Percentiles rank a stretch among this genome's conserved stretches.
Conservation (phyloP, 2,329 filamentous ascomycete genomes). For the Colletotrichum horii region DNA sequence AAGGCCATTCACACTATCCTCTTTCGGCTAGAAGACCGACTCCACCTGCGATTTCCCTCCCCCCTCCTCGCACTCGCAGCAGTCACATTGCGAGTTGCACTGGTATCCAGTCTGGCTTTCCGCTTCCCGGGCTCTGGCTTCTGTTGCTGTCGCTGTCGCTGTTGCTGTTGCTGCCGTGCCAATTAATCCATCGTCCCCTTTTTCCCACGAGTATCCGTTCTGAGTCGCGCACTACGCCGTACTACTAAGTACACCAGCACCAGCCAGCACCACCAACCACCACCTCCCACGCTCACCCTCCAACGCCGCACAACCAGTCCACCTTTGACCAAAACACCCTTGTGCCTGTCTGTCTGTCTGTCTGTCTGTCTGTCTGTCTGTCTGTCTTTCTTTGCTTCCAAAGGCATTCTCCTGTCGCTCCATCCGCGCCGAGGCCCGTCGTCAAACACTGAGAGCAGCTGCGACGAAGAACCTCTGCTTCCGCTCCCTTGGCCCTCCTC, state of each 20-base stretch:
- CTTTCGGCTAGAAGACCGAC: conserved; percentile 7
- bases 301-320: neutral
- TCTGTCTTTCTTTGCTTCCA: neutral
- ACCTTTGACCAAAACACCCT: conserved; percentile 3
- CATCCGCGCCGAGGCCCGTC: neutral
- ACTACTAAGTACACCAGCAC: neutral
- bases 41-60: conserved; percentile 9
- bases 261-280: neutral
- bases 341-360: neutral
- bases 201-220: neutral
- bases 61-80: neutral
- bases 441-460: neutral
- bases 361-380: neutral
- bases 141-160: neutral
- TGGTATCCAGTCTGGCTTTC: neutral
- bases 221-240: conserved; percentile 9
- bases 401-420: conserved; percentile 8
- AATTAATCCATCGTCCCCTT: conserved; percentile 10
- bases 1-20: conserved; percentile 4
- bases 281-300: neutral
- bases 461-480: neutral
- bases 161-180: neutral
- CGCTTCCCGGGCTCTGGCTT: neutral
- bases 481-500: neutral
- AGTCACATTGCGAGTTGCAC: neutral